Evolutionary conservation across 106 monocot species (phyloP), one percentile per base, ranked within the genome.

Genomic region (Allium cepa): DNA sequence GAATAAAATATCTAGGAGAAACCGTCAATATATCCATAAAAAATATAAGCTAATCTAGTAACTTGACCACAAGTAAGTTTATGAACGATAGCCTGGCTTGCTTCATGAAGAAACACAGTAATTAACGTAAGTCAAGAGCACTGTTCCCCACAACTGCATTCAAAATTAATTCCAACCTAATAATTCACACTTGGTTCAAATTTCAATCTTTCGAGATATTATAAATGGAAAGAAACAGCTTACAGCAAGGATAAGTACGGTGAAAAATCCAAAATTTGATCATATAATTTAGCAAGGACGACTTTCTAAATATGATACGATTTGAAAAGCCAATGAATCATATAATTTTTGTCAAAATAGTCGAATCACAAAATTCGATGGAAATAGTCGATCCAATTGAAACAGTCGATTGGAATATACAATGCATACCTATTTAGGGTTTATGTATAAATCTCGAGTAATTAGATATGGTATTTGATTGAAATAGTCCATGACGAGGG

Each of bases 41-140:
- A 60, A 26, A 61, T 5, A 4, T 10, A 15, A 46, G 46, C 46
- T 22, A 22, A 22, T 22, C 22, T 22, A 22, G 0, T 22, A 22
- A 96, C 95, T 72, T 88, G 76, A 8, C 95, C 95, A 63, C 95
- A 96, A n/a, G 91, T 96, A 17, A 91, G 75, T 52, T 88, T 96
- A 68, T 91, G 91, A 50, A 88, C 91, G 57, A 96, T 80, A 63
- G 95, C 95, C 78, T 96, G 95, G 71, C 91, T 96, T 7, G 71
- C 77, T 67, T 96, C 95, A 59, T 96, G 95, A 47, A 96, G 91
- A 57, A 96, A 91, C 57, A 96, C 95, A 10, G 95, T 91, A 52
- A 96, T 96, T 26, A 96, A 91, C 88, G 88, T 96, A 78, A 96
- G 88, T 96, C 49, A 91, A 63, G 56, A 91, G 57, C 49, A 83